Evolutionary conservation across 1,284 basidiomycete genomes (phyloP), one percentile per base, ranked within the genome.

Genomic region (Pseudozyma pruni): DNA sequence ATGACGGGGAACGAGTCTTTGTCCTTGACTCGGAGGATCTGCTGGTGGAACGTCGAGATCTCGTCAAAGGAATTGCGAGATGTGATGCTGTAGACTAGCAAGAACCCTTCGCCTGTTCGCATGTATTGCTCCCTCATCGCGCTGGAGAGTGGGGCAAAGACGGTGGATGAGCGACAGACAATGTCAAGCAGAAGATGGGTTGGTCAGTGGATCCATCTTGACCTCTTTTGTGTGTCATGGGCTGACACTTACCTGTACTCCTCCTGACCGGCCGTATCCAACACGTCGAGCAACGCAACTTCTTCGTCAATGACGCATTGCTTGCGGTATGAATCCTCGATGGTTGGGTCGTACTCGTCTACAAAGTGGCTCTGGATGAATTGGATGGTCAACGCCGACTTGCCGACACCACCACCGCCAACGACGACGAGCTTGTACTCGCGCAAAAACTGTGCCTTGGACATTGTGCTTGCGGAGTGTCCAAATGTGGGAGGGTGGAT

Each of bases 61-160:
- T 94, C 91, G 84, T 98, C 94, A 81, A 98, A 98, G 40, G 94
- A 97, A 85, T 93, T 94, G 74, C 95, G 90, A 40, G 94, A 96
- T 16, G 95, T 98, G 85, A 98, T 98, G 64, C 93, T 95, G 85
- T 98, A 99, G 62, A 98, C 96, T 66, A 98, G 89, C 45, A 99
- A 88, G 87, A 97, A 99, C 4, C 96, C 96, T 85, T 98, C 96
- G 63, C 96, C 96, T 23, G 92, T 91, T 50, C 93, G 89, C 93
- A 94, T 96, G 86, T 96, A 96, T 80, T 96, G 94, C 83, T 96
- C 94, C 51, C 94, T 90, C 94, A 96, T 96, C 29, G 93, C 94
- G 64, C 93, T 94, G 48, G n/a, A 29, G 6, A 13, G n/a, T 9
- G 25, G 4, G n/a, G 8, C 8, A 10, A n/a, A 4, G n/a, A n/a